Base-by-base conservation (phyloP, 2,329 filamentous ascomycete genomes). In the Neurospora sp. region DNA sequence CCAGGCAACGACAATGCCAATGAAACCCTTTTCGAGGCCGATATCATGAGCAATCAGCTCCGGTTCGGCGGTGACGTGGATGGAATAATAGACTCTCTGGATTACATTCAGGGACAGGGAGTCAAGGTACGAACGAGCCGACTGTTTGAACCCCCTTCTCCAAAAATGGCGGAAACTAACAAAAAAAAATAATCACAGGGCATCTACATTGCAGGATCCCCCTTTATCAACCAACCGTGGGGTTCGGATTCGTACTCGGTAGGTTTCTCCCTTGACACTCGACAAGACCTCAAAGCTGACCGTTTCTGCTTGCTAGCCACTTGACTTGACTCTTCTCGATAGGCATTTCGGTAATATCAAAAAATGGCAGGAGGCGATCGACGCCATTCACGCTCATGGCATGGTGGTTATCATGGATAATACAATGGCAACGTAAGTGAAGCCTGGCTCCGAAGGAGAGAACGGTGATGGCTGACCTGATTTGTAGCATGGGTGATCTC, bases 381-480 rank as follows among this genome's bases (percentile, higher is more conserved):
- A 83, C 11, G 86, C 86, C 46, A 87, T 90, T 23, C 88, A 90
- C 74, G 79, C 79, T 8, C 81, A 85, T n/a, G 86, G 83, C 69
- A 90, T 90, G 87, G 90, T 89, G 77, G 85, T 89, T 40, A 79
- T 90, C n/a, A 78, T 90, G 72, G 88, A 90, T 75, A 89, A 89
- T 74, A 90, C 88, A 1, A 83, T 90, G 77, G 83, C 86, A 65
- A 91, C 88, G 81, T 84, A 78, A 81, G 82, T 79, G 52, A 33
- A 28, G 52, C 23, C 12, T 33, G 23, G 52, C 23, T 33, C 28
- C 23, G 23, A 33, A 66, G 28, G 28, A 28, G 28, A 28, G 28
- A 28, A 28, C 46, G 23, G 33, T 37, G 41, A 66, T 11, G 12
- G 67, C 69, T 75, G 66, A 74, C 65, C 6, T 17, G 1, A 10